Evolutionary conservation across 2,329 filamentous ascomycete species (phyloP), one percentile per base, ranked within the genome.

Genomic region (Cladosporium sp.): DNA sequence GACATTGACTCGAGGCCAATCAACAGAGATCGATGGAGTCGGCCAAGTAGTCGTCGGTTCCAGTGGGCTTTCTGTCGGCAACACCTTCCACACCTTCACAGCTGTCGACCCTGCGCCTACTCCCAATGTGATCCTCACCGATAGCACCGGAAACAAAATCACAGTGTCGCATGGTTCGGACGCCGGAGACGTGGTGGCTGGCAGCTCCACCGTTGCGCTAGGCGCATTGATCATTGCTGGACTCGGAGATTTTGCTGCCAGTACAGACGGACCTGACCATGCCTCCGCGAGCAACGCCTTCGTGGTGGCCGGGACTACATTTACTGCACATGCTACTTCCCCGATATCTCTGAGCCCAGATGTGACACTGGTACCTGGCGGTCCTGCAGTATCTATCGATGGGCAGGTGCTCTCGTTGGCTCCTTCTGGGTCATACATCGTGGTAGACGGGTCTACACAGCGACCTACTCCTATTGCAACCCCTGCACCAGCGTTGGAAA

Each of bases 41-140:
- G 67, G 65, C 15, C 59, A 47, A 8, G 28, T 66, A 8, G 61
- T 68, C 44, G 60, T 57, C 18, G 60, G 54, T 12, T 44, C 49
- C n/a, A 32, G 44, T 12, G 60, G 60, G n/a, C 24, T 52, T 6
- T n/a, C 28, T n/a, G 51, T 44, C 18, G 52, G 32, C 5, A 44
- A n/a, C 30, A 28, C 18, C 36, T n/a, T 38, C 34, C 18, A 36
- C 14, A 11, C 55, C 0, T 59, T 59, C 55, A 38, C 55, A 14
- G 30, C 55, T 36, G 21, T 59, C 15, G 30, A 5, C 3, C 21
- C 32, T n/a, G 55, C 21, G 12, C 2, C 30, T 21, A 24, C 55
- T n/a, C 18, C 10, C 1, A 34, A 21, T 26, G 21, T 47, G n/a
- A 5, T 47, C n/a, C n/a, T 47, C 8, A 47, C 41, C 7, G 41